Percentiles rank a stretch among this genome's conserved stretches.
These are phyloP conservation scores for Botrytis fabae DNA, from an alignment of 2,329 filamentous ascomycete species.

Conservation along the genomic window DNA sequence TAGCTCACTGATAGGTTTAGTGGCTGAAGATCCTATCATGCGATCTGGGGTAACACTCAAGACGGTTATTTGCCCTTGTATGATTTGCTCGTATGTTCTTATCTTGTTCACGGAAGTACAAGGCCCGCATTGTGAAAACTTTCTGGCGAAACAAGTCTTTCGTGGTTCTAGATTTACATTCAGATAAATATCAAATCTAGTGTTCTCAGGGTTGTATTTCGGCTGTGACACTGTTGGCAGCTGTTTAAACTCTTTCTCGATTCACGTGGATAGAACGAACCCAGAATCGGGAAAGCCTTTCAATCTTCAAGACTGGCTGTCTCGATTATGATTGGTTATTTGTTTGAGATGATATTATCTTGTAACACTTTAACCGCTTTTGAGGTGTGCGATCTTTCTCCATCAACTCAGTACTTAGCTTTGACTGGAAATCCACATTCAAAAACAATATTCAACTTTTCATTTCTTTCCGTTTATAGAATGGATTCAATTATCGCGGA, in stretches of 20 bases:
- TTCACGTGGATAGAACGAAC: too few relatives aligned
- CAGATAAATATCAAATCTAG: background rate
- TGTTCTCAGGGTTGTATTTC: background rate
- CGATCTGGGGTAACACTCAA: background rate
- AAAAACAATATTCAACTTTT: background rate
- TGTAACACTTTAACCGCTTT: background rate
- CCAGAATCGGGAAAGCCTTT: background rate
- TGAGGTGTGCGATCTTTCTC: too few relatives aligned
- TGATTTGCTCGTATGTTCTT: background rate
- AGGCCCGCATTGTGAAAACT: background rate
- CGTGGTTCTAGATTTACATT: constrained; percentile 7
- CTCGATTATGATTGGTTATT: background rate
- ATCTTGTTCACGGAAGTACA: constrained; percentile 5
- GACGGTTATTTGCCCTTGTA: background rate
- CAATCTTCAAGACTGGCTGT: background rate
- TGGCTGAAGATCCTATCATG: background rate
- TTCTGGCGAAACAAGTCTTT: background rate
- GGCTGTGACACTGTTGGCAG: background rate
- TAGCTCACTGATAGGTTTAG: background rate
- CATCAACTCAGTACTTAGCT: background rate
- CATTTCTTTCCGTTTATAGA: background rate
- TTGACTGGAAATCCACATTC: background rate
- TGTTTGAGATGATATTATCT: background rate
- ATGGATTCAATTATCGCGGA: background rate
- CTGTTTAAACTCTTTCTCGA: background rate